Conservation (phyloP, 2,329 filamentous ascomycete genomes). For the Sarocladium brachiariae region DNA sequence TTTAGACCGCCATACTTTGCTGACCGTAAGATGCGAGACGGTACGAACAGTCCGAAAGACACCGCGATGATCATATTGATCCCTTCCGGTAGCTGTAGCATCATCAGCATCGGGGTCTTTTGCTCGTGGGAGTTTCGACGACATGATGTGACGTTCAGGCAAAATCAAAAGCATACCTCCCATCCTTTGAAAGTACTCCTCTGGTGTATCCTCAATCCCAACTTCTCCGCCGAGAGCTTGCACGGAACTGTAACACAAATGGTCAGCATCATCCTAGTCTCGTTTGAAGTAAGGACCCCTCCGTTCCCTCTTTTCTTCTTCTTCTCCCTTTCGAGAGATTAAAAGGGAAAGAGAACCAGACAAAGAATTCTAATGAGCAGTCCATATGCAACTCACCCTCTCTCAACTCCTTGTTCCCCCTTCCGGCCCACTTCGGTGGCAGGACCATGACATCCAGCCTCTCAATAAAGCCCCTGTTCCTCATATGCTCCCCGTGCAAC, state of each 20-base stretch:
- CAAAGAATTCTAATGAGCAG: too few relatives aligned
- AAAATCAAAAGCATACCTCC: conserved; percentile 45
- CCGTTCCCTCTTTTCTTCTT: too few relatives aligned
- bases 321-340: too few relatives aligned
- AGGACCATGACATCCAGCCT: conserved; percentile 83
- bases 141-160: too few relatives aligned
- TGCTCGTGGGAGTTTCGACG: not conserved
- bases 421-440: conserved; percentile 69
- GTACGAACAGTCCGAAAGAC: conserved; percentile 89
- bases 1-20: conserved; percentile 85
- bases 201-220: conserved; percentile 64
- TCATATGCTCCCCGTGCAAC: conserved; percentile 53
- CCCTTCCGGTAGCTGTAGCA: conserved; percentile 45
- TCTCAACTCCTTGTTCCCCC: conserved; percentile 61
- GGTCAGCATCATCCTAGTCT: too few relatives aligned
- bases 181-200: conserved; percentile 78
- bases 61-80: conserved; percentile 84
- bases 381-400: conserved; percentile 44
- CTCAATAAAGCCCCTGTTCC: conserved; percentile 49
- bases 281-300: too few relatives aligned
- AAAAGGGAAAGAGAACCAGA: too few relatives aligned
- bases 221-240: conserved; percentile 52
- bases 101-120: too few relatives aligned
- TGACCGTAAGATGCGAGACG: conserved; percentile 60
- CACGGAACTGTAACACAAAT: conserved; percentile 57